A percentile compares a stretch with the other conserved stretches of the same genome.
Evolutionary conservation across 805 yeast species (phyloP).

Genomic region (Saccharomycopsis guyanensis): DNA sequence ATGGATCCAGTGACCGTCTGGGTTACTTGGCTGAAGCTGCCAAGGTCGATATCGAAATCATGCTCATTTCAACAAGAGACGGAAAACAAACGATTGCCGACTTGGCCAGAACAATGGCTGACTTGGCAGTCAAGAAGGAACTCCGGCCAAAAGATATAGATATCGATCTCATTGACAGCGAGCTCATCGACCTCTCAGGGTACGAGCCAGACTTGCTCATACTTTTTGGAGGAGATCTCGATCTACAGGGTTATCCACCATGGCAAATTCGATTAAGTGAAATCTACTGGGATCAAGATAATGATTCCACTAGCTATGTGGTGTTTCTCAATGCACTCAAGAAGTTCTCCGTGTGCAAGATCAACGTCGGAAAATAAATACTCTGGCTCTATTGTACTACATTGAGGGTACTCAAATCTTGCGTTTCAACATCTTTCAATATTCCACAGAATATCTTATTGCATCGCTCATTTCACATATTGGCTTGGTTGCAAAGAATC

Average conservation of each 20-base stretch:
- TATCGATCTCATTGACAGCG: conserved; percentile 67
- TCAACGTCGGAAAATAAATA: conserved; percentile 72
- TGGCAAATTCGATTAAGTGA: conserved; percentile 94
- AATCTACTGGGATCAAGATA: conserved; percentile 85
- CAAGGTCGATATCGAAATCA: conserved; percentile 48
- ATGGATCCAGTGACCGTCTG: conserved; percentile 6
- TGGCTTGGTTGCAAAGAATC: no score
- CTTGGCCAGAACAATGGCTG: conserved; percentile 79
- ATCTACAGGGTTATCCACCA: conserved; percentile 93
- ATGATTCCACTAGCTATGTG: conserved; percentile 70
- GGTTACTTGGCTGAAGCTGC: conserved; percentile 1
- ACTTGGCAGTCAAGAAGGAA: conserved; percentile 54
- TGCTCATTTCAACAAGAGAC: conserved; percentile 65
- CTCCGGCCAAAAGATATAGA: conserved; percentile 60
- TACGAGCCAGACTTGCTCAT: conserved; percentile 88
- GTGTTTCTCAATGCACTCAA: conserved; percentile 75
- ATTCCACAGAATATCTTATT: no score
- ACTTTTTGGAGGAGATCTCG: conserved; percentile 78
- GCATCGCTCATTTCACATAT: no score
- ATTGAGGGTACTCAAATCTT: no score
- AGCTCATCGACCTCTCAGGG: conserved; percentile 68
- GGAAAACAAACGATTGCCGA: conserved; percentile 89
- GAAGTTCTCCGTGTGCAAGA: conserved; percentile 70
- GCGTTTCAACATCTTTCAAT: no score
- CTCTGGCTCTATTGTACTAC: no score